phyloP scores from a whole-genome alignment of 352 stramenopile genomes.

The Phytopythium aichiense region DNA sequence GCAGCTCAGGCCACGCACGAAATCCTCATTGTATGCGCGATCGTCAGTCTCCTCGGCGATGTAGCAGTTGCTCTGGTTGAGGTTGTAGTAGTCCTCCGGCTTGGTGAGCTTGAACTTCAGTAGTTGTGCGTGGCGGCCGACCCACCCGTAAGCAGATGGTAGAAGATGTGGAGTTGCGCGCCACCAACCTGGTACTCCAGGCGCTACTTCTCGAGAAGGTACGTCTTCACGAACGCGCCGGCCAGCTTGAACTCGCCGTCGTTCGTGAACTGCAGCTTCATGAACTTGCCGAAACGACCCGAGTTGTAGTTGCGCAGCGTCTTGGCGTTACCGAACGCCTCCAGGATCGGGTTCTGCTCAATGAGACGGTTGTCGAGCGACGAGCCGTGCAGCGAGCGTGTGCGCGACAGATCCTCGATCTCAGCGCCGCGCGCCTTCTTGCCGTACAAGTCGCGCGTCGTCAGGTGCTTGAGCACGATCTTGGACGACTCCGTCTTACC shows the following conservation, averaged over 20 bases:
- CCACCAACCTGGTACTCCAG: conserved; percentile 87
- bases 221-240: conserved; percentile 85
- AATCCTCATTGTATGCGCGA: conserved; percentile 63
- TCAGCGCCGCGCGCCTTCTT: conserved; percentile 75
- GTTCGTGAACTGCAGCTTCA: conserved; percentile 93
- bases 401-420: conserved; percentile 57
- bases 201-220: conserved; percentile 86
- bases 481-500: conserved; percentile 90
- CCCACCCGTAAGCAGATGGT: conserved; percentile 84
- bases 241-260: conserved; percentile 82
- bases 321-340: conserved; percentile 95
- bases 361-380: conserved; percentile 84
- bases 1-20: conserved; percentile 67
- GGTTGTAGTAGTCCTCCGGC: conserved; percentile 89
- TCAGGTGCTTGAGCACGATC: conserved; percentile 88
- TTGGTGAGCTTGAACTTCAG: conserved; percentile 69
- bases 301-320: conserved; percentile 95
- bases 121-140: conserved; percentile 38
- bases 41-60: conserved; percentile 91
- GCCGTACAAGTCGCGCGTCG: conserved; percentile 79
- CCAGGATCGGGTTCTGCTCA: conserved; percentile 92
- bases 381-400: conserved; percentile 38
- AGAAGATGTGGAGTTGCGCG: conserved; percentile 95
- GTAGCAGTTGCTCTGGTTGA: conserved; percentile 94
- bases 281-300: conserved; percentile 94